Evolutionary conservation across 164 flowering plant genomes (phyloP).

Genomic region (Berberis thunbergii): DNA sequence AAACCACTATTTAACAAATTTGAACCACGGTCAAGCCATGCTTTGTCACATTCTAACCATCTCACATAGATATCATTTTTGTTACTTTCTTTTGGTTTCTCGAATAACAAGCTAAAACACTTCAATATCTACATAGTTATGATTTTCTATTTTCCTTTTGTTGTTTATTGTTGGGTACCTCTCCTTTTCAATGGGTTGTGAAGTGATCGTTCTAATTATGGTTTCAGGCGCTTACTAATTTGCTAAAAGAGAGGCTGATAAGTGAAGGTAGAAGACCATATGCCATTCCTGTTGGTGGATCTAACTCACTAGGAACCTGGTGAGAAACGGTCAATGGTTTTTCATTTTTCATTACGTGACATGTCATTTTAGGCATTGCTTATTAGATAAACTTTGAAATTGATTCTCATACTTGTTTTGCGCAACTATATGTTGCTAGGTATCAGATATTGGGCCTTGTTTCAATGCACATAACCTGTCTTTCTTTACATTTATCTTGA

Average conservation of each 20-base stretch:
- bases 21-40: too few species aligned
- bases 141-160: neutral
- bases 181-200: too few species aligned
- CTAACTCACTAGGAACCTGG: constrained; percentile 3
- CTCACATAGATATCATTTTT: too few species aligned
- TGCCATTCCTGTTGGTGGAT: constrained; percentile 5
- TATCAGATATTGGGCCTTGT: too few species aligned
- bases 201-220: neutral
- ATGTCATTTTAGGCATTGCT: neutral
- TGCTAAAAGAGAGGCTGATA: constrained; percentile 1
- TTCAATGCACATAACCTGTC: too few species aligned
- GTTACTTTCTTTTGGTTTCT: too few species aligned
- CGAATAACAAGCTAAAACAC: neutral
- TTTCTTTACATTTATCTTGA: too few species aligned
- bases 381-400: neutral
- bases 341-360: neutral
- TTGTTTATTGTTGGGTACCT: too few species aligned
- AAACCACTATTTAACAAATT: too few species aligned
- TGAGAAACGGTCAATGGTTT: neutral
- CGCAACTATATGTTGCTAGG: too few species aligned
- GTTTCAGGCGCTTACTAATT: constrained; percentile 1
- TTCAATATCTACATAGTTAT: neutral
- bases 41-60: too few species aligned
- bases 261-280: neutral
- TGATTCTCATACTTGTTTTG: too few species aligned